Evolutionary conservation across 352 stramenopile species (phyloP), one percentile per base, ranked within the genome.

Genomic region (Blastocystis sp.): DNA sequence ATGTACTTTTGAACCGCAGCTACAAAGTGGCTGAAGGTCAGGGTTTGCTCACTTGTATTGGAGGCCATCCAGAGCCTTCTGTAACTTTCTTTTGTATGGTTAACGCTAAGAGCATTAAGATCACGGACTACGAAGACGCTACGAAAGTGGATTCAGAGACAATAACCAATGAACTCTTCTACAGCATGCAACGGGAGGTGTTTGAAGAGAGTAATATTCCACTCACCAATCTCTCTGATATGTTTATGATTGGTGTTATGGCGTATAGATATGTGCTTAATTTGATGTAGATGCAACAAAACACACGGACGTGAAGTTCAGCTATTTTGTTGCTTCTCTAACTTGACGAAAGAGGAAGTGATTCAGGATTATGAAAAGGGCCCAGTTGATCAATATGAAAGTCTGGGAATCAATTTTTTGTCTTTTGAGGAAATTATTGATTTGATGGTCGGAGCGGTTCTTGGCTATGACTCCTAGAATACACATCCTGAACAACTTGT

Each of bases 1-100:
- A 83, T 54, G 32, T 83, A 49, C 43, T 83, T 19, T 11, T 83
- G 49, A 83, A 83, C 35, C 71, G 71, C n/a, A 83, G 71, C 71
- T 65, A 83, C 71, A 51, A 65, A n/a, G 71, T 83, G 3, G 51
- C 71, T 5, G 71, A 83, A 52, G 29, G 51, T 19, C 14, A 83
- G 49, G 71, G 71, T n/a, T 42, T 42, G 51, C 35, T 83, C 7
- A 51, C 49, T 0, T 65, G 46, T 66, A 56, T 83, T 1, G 71
- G 71, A 3, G 71, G 71, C 27, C 71, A 83, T 83, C 52, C 71
- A 19, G 71, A 83, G 35, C 71, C 71, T 9, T 67, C 71, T 66
- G 71, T 83, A n/a, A 24, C 21, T 32, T 59, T n/a, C 43, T 58
- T 43, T 9, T 32, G 12, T 83, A 46, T 19, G 12, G 2, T 42